A percentile compares a stretch with the other conserved stretches of the same genome.
These are phyloP conservation scores for Catenaria anguillulae DNA, from an alignment of 371 early-diverging fungal genomes.

Conservation along the genomic window DNA sequence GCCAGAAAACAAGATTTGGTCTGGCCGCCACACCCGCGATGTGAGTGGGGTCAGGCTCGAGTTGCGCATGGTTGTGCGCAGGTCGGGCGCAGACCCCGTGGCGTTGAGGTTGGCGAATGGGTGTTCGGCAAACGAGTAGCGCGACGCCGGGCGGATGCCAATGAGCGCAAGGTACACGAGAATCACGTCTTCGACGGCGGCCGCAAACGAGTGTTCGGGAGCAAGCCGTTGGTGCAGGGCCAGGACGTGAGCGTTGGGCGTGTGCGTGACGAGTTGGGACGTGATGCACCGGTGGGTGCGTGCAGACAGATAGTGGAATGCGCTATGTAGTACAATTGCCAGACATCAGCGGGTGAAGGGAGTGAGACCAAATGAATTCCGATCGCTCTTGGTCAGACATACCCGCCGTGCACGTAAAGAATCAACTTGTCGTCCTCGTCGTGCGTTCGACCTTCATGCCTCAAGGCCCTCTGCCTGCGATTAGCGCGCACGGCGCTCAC, in stretches of 20 bases:
- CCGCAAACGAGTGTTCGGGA: neutral
- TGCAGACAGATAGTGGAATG: conserved; percentile 5
- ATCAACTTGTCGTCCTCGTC: neutral
- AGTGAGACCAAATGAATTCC: too few relatives aligned
- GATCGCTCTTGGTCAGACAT: too few relatives aligned
- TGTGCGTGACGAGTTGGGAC: neutral
- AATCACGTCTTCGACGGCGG: conserved; percentile 4
- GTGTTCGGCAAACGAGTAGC: neutral
- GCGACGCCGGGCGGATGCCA: neutral
- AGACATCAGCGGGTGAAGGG: too few relatives aligned
- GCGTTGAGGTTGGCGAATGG: conserved; percentile 3
- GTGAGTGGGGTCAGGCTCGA: neutral
- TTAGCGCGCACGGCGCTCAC: neutral
- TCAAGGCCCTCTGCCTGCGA: too few relatives aligned
- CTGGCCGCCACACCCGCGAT: neutral
- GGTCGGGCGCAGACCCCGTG: neutral
- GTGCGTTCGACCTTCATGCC: neutral
- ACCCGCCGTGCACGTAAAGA: neutral
- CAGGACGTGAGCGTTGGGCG: neutral
- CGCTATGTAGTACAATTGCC: neutral
- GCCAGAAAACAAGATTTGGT: neutral
- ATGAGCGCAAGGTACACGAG: conserved; percentile 5
- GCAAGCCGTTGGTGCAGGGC: conserved; percentile 5
- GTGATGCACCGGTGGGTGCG: conserved; percentile 8
- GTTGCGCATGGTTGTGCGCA: neutral